phyloP scores from a whole-genome alignment of 2,329 filamentous ascomycete species.

The Thermothelomyces thermophilus region DNA sequence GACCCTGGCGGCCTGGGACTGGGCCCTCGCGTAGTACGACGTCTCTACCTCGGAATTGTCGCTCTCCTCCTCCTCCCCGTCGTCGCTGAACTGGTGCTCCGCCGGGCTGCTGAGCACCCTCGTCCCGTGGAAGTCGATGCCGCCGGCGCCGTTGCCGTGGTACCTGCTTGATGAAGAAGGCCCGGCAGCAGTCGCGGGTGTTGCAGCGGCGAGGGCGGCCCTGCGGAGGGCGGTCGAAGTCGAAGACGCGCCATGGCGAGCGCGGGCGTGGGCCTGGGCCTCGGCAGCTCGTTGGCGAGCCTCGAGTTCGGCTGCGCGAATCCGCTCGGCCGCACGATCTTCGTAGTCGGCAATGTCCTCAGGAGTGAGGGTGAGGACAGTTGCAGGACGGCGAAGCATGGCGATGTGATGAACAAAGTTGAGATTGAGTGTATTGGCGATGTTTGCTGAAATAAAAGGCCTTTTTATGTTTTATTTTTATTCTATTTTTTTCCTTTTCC shows the following conservation, averaged over 20 bases:
- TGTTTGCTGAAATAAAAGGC: no score
- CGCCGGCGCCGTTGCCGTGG: neutral
- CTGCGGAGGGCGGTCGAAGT: neutral
- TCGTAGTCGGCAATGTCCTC: constrained; percentile 68
- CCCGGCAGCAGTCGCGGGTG: neutral
- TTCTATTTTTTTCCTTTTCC: no score
- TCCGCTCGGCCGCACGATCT: constrained; percentile 45
- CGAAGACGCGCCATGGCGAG: constrained; percentile 6
- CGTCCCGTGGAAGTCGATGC: neutral
- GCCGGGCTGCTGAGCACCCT: constrained; percentile 1
- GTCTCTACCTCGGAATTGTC: constrained; percentile 13
- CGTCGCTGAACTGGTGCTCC: constrained; percentile 11
- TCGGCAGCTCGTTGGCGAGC: constrained; percentile 14
- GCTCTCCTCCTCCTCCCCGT: constrained; percentile 6
- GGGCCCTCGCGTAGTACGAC: constrained; percentile 13
- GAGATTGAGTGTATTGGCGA: neutral
- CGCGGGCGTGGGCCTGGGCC: constrained; percentile 12
- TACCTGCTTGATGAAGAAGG: neutral
- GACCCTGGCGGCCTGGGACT: constrained; percentile 9
- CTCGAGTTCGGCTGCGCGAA: constrained; percentile 18
- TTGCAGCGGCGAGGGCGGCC: neutral
- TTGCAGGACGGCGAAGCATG: constrained; percentile 50
- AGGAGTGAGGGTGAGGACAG: constrained; percentile 59
- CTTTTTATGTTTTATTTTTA: no score
- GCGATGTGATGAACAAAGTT: neutral